Percentiles rank a stretch among this genome's conserved stretches.
Evolutionary conservation across 768 basidiomycete species (phyloP).

Genomic region (Cantharellus anzutake): DNA sequence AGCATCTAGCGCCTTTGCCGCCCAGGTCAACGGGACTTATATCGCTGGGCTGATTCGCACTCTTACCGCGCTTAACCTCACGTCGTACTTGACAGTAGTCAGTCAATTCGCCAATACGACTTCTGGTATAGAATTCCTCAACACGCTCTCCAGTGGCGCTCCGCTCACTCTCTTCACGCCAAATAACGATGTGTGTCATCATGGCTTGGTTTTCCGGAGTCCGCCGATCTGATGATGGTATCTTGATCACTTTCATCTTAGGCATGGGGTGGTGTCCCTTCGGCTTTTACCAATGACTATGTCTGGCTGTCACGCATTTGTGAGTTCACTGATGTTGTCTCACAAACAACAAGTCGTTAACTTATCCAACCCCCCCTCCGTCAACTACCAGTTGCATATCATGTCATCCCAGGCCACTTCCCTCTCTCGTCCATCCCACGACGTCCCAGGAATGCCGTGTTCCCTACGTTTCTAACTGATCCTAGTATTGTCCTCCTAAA

Average conservation of each 20-base stretch:
- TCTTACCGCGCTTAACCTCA: background rate
- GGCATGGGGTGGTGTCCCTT: background rate
- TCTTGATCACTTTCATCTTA: background rate
- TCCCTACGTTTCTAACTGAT: background rate
- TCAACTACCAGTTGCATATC: background rate
- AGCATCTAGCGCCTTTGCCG: no score
- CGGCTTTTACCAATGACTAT: background rate
- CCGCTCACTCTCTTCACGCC: background rate
- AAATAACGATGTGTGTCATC: background rate
- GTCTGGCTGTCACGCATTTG: background rate
- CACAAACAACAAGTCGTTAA: background rate
- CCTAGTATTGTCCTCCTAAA: background rate
- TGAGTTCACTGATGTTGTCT: background rate
- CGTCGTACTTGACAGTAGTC: background rate
- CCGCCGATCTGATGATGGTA: background rate
- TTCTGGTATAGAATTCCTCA: background rate
- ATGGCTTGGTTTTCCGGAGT: background rate
- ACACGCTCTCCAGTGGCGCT: background rate
- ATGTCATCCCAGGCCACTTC: background rate
- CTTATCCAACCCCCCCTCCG: background rate
- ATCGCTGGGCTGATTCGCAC: background rate
- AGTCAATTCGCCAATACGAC: background rate
- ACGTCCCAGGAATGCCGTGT: background rate
- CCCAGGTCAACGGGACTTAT: no score
- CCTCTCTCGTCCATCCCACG: background rate